These are phyloP conservation scores for Pseudocercospora pini-densiflorae DNA, from an alignment of 2,329 filamentous ascomycete species.

Conservation along the genomic window DNA sequence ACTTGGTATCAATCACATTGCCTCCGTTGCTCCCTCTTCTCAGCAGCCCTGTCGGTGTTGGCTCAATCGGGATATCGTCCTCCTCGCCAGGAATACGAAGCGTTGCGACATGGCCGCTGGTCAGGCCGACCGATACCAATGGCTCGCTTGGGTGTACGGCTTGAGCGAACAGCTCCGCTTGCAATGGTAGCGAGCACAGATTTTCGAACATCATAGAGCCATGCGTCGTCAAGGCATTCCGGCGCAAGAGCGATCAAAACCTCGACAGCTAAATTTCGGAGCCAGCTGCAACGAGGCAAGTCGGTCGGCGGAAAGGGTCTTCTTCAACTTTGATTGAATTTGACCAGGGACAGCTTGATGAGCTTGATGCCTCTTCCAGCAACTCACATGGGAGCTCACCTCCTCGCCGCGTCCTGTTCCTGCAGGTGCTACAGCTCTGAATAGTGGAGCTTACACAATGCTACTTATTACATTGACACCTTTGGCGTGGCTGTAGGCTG, in stretches of 20 bases:
- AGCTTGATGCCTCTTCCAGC: not conserved
- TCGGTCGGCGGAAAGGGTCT: not conserved
- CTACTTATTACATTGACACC: not conserved
- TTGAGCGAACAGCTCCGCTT: slow-evolving; percentile 85
- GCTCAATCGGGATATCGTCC: slow-evolving; percentile 50
- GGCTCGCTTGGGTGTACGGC: slow-evolving; percentile 84
- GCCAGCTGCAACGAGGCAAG: not conserved
- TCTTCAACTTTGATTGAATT: not conserved
- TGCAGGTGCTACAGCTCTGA: not conserved
- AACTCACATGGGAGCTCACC: not conserved
- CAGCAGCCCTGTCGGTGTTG: slow-evolving; percentile 13
- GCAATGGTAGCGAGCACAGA: slow-evolving; percentile 84
- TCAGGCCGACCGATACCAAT: slow-evolving; percentile 82
- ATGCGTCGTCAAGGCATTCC: not conserved
- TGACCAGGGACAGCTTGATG: not conserved
- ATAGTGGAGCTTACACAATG: slow-evolving; percentile 2
- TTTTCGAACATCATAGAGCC: slow-evolving; percentile 76
- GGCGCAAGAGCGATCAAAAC: not conserved
- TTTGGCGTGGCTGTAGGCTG: not conserved
- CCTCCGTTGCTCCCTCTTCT: slow-evolving; percentile 62
- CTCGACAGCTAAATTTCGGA: not conserved
- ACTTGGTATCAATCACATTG: slow-evolving; percentile 78
- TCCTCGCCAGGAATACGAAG: slow-evolving; percentile 69
- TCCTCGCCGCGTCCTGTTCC: not conserved
- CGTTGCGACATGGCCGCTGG: slow-evolving; percentile 82